Base-by-base conservation (phyloP, 1,139 yeast species). In the Geotrichum fermentans region DNA sequence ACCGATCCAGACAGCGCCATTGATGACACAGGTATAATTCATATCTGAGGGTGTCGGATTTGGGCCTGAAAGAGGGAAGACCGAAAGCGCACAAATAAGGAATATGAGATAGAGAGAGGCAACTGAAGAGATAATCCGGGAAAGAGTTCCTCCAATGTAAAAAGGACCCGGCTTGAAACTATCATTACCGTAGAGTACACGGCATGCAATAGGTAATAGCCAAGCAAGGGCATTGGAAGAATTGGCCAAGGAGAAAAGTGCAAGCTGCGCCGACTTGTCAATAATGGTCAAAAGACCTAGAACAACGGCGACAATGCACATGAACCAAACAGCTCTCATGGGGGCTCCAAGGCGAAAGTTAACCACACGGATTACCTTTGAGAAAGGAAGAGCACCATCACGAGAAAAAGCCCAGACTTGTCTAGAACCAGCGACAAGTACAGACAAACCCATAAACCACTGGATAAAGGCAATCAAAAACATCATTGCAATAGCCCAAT, bases 351-450 rank as follows among this genome's bases (percentile, higher is more conserved):
- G 65, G 53, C 61, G 72, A 47, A 72, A 70, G 62, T 80, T 71
- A 49, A 82, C 82, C 45, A 69, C 74, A 58, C 79, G 78, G 55
- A 80, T 73, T 40, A 53, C 52, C 55, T 58, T 53, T 8, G 82
- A 78, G 58, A 74, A 80, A 0, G 96, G 97, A 41, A 88, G 69
- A 0, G 94, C 96, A 42, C 84, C 89, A 64, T 88, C 97, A 67
- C 97, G 79, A 46, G 95, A 86, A 67, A 88, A 82, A n/a, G 95
- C 89, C 69, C 81, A 88, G 0, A 89, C 85, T 32, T 87, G 81
- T 70, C 96, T 79, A 4, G 95, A 85, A 0, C 94, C 90, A 0
- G 96, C 86, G 0, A 95, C 84, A 28, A 87, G 72, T 0, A 77
- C 71, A 1, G 82, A 75, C 14, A 78, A 72, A 4, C 87, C 88